Base-by-base conservation (phyloP, 768 basidiomycete species). In the Rhizopogon rudus region DNA sequence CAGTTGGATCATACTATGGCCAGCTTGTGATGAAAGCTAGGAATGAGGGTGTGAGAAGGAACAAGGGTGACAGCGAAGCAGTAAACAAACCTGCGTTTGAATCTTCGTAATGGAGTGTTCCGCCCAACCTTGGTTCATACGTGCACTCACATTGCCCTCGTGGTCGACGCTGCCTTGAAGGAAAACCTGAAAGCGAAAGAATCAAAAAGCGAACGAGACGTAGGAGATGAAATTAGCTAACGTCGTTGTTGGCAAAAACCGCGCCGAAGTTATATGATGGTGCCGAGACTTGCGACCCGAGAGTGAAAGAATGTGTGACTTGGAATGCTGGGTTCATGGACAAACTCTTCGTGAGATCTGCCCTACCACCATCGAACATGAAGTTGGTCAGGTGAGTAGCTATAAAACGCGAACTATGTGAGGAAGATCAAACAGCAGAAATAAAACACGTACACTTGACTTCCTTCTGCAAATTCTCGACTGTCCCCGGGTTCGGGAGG, bases 291-390 rank as follows among this genome's bases (percentile, higher is more conserved):
- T 90, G 88, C 17, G 92, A 93, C 17, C 93, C 97, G 55, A 98
- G 77, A 56, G 86, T 80, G 75, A 99, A 98, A 22, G 93, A 91
- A 71, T 99, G 97, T 57, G 94, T 95, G 63, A 98, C 89, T 77
- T 98, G 96, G 82, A 98, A 98, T 50, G 91, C 84, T n/a, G 97
- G 97, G 70, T 84, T 91, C 70, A 88, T 80, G 29, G 93, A 96
- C 63, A 98, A 78, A 63, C 82, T 87, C 76, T 98, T 99, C 46
- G 91, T 88, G 63, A 98, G 78, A 77, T 99, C 97, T 33, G 96
- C 97, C 62, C 95, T 81, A 28, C 90, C 97, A 61, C 97, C 97
- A 77, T 99, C 97, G 71, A 98, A 98, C 67, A 93, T 84, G 75
- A 88, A 96, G 77, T 96, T 97, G 44, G 87, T 89, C 49, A 98